These are phyloP conservation scores for Fusarium keratoplasticum DNA, from an alignment of 2,329 filamentous ascomycete species.

Conservation along the genomic window DNA sequence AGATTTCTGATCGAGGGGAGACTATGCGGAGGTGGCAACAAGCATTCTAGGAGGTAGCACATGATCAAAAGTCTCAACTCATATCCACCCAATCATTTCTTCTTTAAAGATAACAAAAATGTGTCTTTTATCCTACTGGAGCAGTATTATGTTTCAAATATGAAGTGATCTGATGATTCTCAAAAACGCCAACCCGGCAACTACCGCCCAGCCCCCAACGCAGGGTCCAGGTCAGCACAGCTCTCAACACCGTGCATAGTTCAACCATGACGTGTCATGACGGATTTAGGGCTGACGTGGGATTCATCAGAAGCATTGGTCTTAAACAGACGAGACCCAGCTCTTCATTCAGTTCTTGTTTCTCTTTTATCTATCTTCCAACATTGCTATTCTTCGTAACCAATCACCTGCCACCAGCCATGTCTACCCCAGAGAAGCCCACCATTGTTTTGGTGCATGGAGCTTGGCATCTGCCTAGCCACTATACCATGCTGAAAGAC, in stretches of 20 bases:
- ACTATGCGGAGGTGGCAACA: neutral
- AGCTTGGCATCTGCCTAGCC: slow-evolving; percentile 15
- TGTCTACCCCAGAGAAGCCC: neutral
- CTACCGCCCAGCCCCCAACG: neutral
- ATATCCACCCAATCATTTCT: neutral
- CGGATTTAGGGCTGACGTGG: neutral
- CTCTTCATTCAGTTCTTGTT: neutral
- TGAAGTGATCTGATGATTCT: neutral
- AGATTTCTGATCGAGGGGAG: neutral
- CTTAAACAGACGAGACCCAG: neutral
- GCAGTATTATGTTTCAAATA: neutral
- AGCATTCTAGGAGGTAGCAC: neutral
- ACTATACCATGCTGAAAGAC: slow-evolving; percentile 11
- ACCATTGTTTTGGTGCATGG: slow-evolving; percentile 17
- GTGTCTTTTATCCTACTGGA: neutral
- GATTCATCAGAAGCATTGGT: neutral
- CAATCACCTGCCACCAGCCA: neutral
- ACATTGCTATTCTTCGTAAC: neutral
- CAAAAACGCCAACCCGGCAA: neutral
- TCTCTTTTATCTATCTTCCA: neutral
- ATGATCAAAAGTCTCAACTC: neutral
- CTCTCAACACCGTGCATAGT: neutral
- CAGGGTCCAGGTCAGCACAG: neutral
- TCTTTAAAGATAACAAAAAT: neutral
- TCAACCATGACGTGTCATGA: neutral